These are phyloP conservation scores for Arabis alpina DNA, from an alignment of 345 rosid species.

Conservation along the genomic window DNA sequence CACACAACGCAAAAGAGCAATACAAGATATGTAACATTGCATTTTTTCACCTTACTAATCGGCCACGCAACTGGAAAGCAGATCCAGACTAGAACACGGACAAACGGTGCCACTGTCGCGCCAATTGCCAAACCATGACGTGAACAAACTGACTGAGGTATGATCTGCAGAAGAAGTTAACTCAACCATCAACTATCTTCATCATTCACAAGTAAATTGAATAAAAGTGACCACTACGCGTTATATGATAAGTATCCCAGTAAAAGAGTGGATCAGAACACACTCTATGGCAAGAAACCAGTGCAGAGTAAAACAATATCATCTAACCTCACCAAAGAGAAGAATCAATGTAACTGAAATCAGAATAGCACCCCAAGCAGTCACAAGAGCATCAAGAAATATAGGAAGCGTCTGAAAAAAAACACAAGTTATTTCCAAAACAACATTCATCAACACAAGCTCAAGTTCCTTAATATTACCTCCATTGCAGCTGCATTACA, in stretches of 20 bases:
- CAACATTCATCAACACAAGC: constrained; percentile 2
- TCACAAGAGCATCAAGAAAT: constrained; percentile 74
- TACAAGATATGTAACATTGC: not conserved
- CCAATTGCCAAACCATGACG: constrained; percentile 96
- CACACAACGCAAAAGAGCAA: not conserved
- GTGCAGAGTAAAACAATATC: no score
- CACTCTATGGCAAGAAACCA: no score
- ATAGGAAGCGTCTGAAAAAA: constrained; percentile 87
- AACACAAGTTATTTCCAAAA: not conserved
- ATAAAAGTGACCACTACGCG: not conserved
- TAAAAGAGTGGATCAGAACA: no score
- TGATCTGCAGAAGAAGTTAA: constrained; percentile 59
- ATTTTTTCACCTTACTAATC: constrained; percentile 78
- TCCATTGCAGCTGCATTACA: constrained; percentile 99
- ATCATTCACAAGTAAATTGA: not conserved
- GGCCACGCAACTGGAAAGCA: constrained; percentile 98
- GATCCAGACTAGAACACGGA: constrained; percentile 82
- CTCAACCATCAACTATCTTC: constrained; percentile 12
- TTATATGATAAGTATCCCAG: no score
- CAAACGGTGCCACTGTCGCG: constrained; percentile 82
- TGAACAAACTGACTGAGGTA: constrained; percentile 94
- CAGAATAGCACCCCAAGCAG: constrained; percentile 93
- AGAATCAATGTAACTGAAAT: constrained; percentile 94
- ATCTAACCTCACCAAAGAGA: constrained; percentile 94
- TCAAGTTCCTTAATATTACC: constrained; percentile 47